Base-by-base conservation (phyloP, 163 green algal species). In the Coccomyxa subellipsoidea region DNA sequence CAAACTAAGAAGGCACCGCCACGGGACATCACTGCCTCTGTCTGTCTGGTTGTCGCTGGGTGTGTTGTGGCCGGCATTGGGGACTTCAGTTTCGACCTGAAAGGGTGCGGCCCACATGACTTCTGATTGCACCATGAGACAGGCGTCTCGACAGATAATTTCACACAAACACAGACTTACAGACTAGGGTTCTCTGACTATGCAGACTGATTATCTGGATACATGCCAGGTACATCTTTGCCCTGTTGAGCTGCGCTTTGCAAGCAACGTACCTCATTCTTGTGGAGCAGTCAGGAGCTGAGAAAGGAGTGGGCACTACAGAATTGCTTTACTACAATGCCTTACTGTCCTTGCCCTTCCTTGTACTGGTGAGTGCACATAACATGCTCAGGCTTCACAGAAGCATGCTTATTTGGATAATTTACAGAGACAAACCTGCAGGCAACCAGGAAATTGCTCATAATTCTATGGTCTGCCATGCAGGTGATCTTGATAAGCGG, bases 61-160 rank as follows among this genome's bases (percentile, higher is more conserved):
- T 93, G 91, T 76, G 73, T 97, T 2, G 81, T 97, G 15, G 94
- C 94, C 15, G 93, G 93, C n/a, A 35, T 89, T 10, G 93, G 93
- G 3, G 94, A 97, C 84, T 88, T 97, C 12, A 88, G 85, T 36
- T 97, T 96, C 80, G 90, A 97, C 69, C 39, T 89, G 7, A 83
- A 37, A 15, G 77, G 79, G 77, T 80, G 79, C 53, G 75, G 27
- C 35, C 27, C 76, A 78, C 71, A 35, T 36, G n/a, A 7, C 29
- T 10, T 36, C 66, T 73, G 66, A 34, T 73, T 73, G 27, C 66
- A 73, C 8, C 66, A n/a, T 36, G 5, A 32, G 27, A 73, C 31
- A 73, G 66, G 6, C 27, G 9, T 18, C 9, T 35, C 25, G 7
- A 66, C 12, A 18, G 47, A 66, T 18, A 12, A 12, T 66, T 66